phyloP scores from a whole-genome alignment of 2,329 filamentous ascomycete genomes.

The Leptographium lundbergii region DNA sequence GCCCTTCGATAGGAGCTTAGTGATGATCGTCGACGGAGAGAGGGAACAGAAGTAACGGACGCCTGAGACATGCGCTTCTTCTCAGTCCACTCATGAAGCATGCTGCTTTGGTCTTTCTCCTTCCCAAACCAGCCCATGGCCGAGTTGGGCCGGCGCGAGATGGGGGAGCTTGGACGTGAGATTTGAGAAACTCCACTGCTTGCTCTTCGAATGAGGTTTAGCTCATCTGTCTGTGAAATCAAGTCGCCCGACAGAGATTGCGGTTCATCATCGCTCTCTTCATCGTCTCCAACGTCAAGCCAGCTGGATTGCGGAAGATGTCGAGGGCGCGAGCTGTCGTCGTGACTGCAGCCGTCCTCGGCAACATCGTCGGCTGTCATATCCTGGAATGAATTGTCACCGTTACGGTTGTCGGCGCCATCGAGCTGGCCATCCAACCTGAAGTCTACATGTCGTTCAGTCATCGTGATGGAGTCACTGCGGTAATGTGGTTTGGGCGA shows the following conservation, averaged over 20 bases:
- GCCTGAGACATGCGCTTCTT: not conserved
- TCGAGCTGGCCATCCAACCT: not conserved
- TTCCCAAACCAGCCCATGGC: constrained; percentile 1
- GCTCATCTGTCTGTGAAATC: not conserved
- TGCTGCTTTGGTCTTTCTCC: not conserved
- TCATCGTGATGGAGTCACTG: not conserved
- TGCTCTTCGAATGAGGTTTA: not conserved
- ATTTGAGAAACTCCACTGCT: not conserved
- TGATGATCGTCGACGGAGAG: not conserved
- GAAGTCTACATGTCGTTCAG: constrained; percentile 9
- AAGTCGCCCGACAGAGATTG: not conserved
- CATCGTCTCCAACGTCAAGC: constrained; percentile 15
- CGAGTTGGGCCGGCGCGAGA: constrained; percentile 6
- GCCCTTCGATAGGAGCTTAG: not conserved
- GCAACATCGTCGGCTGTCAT: no score
- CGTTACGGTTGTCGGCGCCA: not conserved
- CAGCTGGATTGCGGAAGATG: constrained; percentile 12
- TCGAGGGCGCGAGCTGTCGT: constrained; percentile 3
- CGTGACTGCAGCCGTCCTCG: not conserved
- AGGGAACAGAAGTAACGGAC: not conserved
- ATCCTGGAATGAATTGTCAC: not conserved
- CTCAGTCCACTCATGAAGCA: not conserved
- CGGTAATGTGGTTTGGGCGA: not conserved
- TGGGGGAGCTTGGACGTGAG: not conserved
- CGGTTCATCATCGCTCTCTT: constrained; percentile 1